Conservation (phyloP, 2,329 filamentous ascomycete genomes). For the Pseudogymnoascus sp. region DNA sequence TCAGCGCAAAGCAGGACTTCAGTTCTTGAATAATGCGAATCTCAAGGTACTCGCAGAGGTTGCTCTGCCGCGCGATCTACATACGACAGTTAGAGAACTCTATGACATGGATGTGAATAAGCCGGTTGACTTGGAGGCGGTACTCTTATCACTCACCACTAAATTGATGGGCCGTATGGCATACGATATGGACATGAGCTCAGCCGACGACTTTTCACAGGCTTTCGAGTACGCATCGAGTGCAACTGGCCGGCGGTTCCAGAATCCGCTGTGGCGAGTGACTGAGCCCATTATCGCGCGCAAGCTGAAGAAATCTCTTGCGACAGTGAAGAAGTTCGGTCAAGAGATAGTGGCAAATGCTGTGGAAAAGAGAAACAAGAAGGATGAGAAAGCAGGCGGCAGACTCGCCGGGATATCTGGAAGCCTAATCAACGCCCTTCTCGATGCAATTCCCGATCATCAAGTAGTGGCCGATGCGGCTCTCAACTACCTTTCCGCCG, state of each 20-base stretch:
- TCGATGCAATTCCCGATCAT: constrained; percentile 47
- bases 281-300: constrained; percentile 47
- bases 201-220: constrained; percentile 49
- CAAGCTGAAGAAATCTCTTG: constrained; percentile 41
- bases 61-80: constrained; percentile 47
- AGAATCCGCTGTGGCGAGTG: constrained; percentile 55
- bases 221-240: constrained; percentile 57
- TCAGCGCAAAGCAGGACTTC: constrained; percentile 53
- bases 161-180: constrained; percentile 61
- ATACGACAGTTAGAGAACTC: constrained; percentile 35
- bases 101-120: constrained; percentile 21
- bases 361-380: constrained; percentile 31
- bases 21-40: constrained; percentile 52
- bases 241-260: constrained; percentile 52
- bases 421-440: constrained; percentile 51
- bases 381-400: constrained; percentile 20
- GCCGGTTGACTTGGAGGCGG: constrained; percentile 47
- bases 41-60: constrained; percentile 49
- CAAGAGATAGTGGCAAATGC: constrained; percentile 48
- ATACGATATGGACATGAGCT: constrained; percentile 61
- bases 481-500: constrained; percentile 58
- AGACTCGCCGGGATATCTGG: constrained; percentile 39
- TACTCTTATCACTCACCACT: constrained; percentile 57
- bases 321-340: constrained; percentile 48
- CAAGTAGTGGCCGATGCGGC: constrained; percentile 55